Evolutionary conservation across 1,284 basidiomycete genomes (phyloP).

Genomic region (Porodaedalea pini): DNA sequence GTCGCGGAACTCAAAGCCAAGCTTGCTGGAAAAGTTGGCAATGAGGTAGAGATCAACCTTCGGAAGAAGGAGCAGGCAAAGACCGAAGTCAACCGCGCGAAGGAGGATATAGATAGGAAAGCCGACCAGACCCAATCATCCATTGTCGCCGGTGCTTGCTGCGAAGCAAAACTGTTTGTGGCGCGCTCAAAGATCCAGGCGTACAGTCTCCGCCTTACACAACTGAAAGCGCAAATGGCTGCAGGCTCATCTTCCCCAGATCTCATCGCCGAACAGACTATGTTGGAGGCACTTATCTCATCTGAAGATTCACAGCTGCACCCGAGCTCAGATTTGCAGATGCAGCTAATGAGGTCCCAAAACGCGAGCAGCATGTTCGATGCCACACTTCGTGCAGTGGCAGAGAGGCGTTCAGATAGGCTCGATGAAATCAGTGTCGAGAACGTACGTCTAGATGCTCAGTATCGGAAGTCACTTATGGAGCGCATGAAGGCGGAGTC

Average conservation of each 20-base stretch:
- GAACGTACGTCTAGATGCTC: slow-evolving; percentile 70
- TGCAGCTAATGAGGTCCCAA: slow-evolving; percentile 62
- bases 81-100: slow-evolving; percentile 66
- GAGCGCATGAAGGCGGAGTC: slow-evolving; percentile 68
- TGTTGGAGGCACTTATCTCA: slow-evolving; percentile 64
- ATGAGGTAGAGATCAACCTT: slow-evolving; percentile 59
- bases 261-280: slow-evolving; percentile 67
- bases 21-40: slow-evolving; percentile 62
- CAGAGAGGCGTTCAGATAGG: slow-evolving; percentile 75
- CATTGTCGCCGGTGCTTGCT: slow-evolving; percentile 75
- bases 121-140: slow-evolving; percentile 63
- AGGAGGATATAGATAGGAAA: slow-evolving; percentile 65
- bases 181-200: slow-evolving; percentile 70
- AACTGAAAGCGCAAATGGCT: slow-evolving; percentile 50
- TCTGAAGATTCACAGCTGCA: slow-evolving; percentile 70
- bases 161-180: slow-evolving; percentile 69
- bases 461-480: slow-evolving; percentile 66
- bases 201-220: slow-evolving; percentile 62
- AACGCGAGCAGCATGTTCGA: slow-evolving; percentile 82
- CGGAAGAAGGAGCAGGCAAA: slow-evolving; percentile 67
- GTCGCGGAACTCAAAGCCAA: slow-evolving; percentile 84
- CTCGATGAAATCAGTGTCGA: slow-evolving; percentile 73
- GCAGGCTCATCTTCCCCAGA: slow-evolving; percentile 49
- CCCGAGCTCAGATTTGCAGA: slow-evolving; percentile 56
- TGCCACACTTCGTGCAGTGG: slow-evolving; percentile 75